Evolutionary conservation across 805 yeast genomes (phyloP).

Genomic region (Kurtzmaniella cleridarum): DNA sequence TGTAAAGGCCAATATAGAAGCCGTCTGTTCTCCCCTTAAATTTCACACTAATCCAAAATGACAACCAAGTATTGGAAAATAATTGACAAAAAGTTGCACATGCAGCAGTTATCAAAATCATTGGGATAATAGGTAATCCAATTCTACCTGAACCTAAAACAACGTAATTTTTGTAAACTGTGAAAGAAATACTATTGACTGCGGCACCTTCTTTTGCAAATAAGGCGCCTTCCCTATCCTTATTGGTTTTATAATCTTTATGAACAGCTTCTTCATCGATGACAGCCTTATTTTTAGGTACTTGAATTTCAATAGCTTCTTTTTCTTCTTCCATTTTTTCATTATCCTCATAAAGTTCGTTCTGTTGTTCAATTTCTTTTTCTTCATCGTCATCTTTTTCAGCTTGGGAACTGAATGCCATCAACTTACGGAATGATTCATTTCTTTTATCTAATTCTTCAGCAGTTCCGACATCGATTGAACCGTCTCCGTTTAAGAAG

Average conservation of each 20-base stretch:
- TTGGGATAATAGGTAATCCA: slow-evolving; percentile 3
- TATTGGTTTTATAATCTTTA: slow-evolving; percentile 10
- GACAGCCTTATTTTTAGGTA: slow-evolving; percentile 13
- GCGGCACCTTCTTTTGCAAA: slow-evolving; percentile 51
- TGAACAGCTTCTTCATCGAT: slow-evolving; percentile 13
- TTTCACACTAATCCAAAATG: slow-evolving; percentile 64
- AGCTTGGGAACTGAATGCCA: slow-evolving; percentile 29
- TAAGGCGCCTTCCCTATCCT: slow-evolving; percentile 4
- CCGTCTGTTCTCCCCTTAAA: slow-evolving; percentile 42
- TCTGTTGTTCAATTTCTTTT: slow-evolving; percentile 4
- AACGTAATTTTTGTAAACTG: slow-evolving; percentile 28
- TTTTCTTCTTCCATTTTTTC: slow-evolving; percentile 5
- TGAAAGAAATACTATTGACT: slow-evolving; percentile 38
- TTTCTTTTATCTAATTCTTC: slow-evolving; percentile 44
- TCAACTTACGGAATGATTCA: slow-evolving; percentile 29
- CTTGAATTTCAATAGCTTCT: slow-evolving; percentile 8
- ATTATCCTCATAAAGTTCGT: slow-evolving; percentile 13
- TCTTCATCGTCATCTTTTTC: slow-evolving; percentile 13
- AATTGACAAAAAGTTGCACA: slow-evolving; percentile 45
- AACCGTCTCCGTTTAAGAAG: slow-evolving; percentile 61
- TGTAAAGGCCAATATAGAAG: slow-evolving; percentile 66
- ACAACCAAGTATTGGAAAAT: slow-evolving; percentile 67
- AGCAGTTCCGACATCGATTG: slow-evolving; percentile 55
- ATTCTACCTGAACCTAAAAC: slow-evolving; percentile 23
- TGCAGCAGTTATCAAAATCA: slow-evolving; percentile 4